A percentile compares a stretch with the other conserved stretches of the same genome.
These are phyloP conservation scores for Rubia yunnanensis DNA, from an alignment of 257 asterid species.

Conservation along the genomic window DNA sequence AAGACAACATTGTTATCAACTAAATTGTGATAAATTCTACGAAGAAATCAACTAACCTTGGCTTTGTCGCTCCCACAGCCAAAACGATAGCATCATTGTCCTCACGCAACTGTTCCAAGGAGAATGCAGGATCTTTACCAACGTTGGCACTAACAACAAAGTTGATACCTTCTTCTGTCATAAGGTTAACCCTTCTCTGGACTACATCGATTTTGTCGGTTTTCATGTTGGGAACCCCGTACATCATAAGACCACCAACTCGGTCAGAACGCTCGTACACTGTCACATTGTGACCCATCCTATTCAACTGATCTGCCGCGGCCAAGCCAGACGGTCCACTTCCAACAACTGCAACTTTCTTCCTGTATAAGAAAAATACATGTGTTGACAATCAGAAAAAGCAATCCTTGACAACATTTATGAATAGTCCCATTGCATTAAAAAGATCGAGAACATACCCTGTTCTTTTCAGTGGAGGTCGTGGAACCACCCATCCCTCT, in stretches of 20 bases:
- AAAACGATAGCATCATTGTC: slow-evolving; percentile 79
- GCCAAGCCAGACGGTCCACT: slow-evolving; percentile 99
- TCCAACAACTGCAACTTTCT: slow-evolving; percentile 79
- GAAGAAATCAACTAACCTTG: slow-evolving; percentile 49
- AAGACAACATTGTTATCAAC: background rate
- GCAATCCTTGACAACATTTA: too few species aligned
- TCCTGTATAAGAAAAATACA: slow-evolving; percentile 34
- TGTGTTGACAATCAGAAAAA: background rate
- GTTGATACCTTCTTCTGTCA: slow-evolving; percentile 87
- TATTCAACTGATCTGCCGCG: slow-evolving; percentile 95
- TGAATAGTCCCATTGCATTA: too few species aligned
- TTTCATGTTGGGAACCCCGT: slow-evolving; percentile 99
- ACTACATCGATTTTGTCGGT: slow-evolving; percentile 81
- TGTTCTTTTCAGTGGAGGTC: slow-evolving; percentile 81
- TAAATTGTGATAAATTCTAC: background rate
- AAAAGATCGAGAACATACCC: slow-evolving; percentile 38
- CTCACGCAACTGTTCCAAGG: slow-evolving; percentile 59
- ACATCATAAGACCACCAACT: slow-evolving; percentile 99
- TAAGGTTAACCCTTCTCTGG: slow-evolving; percentile 88
- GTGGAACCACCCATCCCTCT: slow-evolving; percentile 99
- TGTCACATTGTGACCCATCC: slow-evolving; percentile 80
- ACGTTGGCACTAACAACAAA: slow-evolving; percentile 81
- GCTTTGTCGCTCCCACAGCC: slow-evolving; percentile 96
- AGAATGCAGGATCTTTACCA: slow-evolving; percentile 63
- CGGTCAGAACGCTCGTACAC: slow-evolving; percentile 96